Percentiles rank a stretch among this genome's conserved stretches.
Evolutionary conservation across 768 basidiomycete genomes (phyloP).

Genomic region (Boletus edulis): DNA sequence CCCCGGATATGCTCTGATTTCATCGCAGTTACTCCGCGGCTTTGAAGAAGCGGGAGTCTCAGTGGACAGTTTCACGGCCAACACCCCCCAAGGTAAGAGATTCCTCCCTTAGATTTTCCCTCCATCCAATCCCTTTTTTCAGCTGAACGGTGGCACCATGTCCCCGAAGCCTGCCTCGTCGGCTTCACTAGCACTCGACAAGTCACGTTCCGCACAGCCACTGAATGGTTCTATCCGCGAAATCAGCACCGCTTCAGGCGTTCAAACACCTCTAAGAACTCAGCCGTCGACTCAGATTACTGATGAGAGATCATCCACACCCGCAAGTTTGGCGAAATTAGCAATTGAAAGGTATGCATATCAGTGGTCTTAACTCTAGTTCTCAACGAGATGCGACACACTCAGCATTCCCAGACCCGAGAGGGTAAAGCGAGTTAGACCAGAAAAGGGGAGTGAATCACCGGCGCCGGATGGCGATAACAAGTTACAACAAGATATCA

Average conservation of each 20-base stretch:
- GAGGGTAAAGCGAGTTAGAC: slow-evolving; percentile 61
- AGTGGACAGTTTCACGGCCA: slow-evolving; percentile 43
- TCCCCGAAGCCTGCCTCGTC: slow-evolving; percentile 26
- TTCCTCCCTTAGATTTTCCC: neutral
- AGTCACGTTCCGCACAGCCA: slow-evolving; percentile 32
- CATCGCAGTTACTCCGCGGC: slow-evolving; percentile 62
- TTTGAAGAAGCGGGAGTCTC: slow-evolving; percentile 67
- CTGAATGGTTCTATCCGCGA: slow-evolving; percentile 42
- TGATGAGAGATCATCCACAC: slow-evolving; percentile 32
- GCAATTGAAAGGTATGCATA: slow-evolving; percentile 62
- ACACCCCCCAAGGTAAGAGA: slow-evolving; percentile 33
- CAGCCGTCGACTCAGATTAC: slow-evolving; percentile 39
- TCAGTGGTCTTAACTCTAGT: neutral
- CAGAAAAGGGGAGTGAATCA: slow-evolving; percentile 37
- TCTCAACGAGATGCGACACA: slow-evolving; percentile 6
- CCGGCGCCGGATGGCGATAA: slow-evolving; percentile 33
- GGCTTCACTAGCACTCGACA: slow-evolving; percentile 34
- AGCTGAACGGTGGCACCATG: slow-evolving; percentile 27
- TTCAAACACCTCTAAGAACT: slow-evolving; percentile 50
- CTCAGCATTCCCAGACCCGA: slow-evolving; percentile 74
- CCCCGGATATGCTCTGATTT: slow-evolving; percentile 4
- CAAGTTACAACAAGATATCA: slow-evolving; percentile 28
- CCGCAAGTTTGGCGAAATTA: slow-evolving; percentile 45
- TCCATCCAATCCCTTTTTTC: neutral
- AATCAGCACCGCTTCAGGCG: slow-evolving; percentile 23